Evolutionary conservation across 2,329 filamentous ascomycete genomes (phyloP).

Genomic region (Pyricularia grisea): DNA sequence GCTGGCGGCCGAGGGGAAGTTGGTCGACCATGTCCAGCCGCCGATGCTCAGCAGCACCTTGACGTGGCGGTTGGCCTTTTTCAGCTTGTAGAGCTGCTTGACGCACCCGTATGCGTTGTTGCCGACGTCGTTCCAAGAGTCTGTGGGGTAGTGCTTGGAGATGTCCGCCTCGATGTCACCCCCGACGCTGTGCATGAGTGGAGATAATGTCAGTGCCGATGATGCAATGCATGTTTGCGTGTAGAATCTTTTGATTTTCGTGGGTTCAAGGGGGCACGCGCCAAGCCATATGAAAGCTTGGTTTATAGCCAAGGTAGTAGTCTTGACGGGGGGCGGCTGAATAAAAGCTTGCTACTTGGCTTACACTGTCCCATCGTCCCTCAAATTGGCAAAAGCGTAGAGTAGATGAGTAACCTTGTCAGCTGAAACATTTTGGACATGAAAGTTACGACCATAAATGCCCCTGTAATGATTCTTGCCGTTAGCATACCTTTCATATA

Average conservation of each 20-base stretch:
- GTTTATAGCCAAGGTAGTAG: too few relatives aligned
- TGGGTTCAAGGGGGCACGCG: too few relatives aligned
- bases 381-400: constrained; percentile 73
- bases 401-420: constrained; percentile 68
- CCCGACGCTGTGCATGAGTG: neutral
- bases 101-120: constrained; percentile 73
- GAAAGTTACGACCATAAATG: constrained; percentile 65
- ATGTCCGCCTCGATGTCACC: constrained; percentile 1
- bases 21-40: constrained; percentile 74
- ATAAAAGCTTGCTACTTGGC: constrained; percentile 12
- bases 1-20: constrained; percentile 60
- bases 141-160: constrained; percentile 1
- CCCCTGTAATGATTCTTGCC: constrained; percentile 32
- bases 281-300: neutral
- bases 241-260: neutral
- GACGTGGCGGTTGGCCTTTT: constrained; percentile 66
- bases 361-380: constrained; percentile 61
- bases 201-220: neutral
- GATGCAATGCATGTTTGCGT: neutral
- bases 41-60: constrained; percentile 76
- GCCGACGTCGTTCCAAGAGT: constrained; percentile 21
- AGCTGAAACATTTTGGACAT: constrained; percentile 60
- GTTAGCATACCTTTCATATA: neutral
- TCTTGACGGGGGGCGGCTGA: neutral
- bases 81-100: constrained; percentile 71